Base-by-base conservation (phyloP, 2,329 filamentous ascomycete species). In the Grosmannia penicillata region DNA sequence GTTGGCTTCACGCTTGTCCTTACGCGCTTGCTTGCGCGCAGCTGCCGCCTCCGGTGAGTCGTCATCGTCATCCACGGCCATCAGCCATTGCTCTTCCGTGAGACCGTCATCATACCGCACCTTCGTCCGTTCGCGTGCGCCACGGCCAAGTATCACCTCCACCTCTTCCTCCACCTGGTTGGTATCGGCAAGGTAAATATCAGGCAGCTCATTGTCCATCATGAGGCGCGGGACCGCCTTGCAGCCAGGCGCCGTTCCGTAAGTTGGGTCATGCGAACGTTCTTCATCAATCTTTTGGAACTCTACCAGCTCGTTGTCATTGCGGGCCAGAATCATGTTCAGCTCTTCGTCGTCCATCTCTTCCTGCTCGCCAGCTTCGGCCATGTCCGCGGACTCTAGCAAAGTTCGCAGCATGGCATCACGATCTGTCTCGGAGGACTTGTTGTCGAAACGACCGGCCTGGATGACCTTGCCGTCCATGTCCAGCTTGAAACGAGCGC, bases 401-500 rank as follows among this genome's bases (percentile, higher is more conserved):
- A 98, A 75, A 35, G 93, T 93, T 51, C 91, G 78, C 49, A 98
- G 67, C 75, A 98, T 89, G 31, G 91, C 89, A 53, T 98, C 91
- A 68, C 91, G 84, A 60, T 98, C 91, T 39, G 93, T 93, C 56
- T 95, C 91, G 1, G 91, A 96, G 2, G 91, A 98, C 56, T 96
- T 98, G 65, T 98, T 96, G 51, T 98, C 91, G 63, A 98, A 98
- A 56, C 93, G 93, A 76, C 91, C 91, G 43, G 91, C 91, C 57
- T 98, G 91, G 50, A 98, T 98, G 55, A 98, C 87, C 61, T 98
- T 98, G 64, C 91, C 89, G 54, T 98, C 91, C 82, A 98, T 95
- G 58, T 96, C 89, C 47, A 98, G 73, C 71, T 98, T 98, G 72
- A 82, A 98, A 49, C 94, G 82, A 3, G 91, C 91, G 56, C 89